Evolutionary conservation across 345 rosid species (phyloP), one percentile per base, ranked within the genome.

Genomic region (Gossypium arboreum): DNA sequence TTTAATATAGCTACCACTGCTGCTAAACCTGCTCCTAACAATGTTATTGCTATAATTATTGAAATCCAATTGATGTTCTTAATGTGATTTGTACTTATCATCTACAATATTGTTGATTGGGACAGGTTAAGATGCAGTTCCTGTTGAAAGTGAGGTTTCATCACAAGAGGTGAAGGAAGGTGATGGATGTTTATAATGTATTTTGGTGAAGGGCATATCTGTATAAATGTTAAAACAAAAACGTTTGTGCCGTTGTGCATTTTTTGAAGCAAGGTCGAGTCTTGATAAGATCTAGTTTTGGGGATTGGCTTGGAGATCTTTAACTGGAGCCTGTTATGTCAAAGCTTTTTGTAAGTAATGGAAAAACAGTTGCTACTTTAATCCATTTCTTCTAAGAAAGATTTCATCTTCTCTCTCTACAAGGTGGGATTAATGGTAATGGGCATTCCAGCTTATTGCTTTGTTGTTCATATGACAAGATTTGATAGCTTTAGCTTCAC

Each of bases 101-200:
- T 22, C 67, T 24, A 22, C 12, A 51, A 24, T 71, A 3, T 74
- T 59, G 34, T 47, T 73, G 16, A 74, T 34, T 75, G 78, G 79
- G 72, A 71, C 87, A 91, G 97, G 92, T 91, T 74, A 95, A 93
- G 87, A 83, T 90, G 94, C 89, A 85, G 84, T 90, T 81, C 78
- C 70, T 88, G 82, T 72, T 88, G 89, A 90, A 85, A 87, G 88
- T 90, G 77, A 83, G 88, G 82, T 90, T 88, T 81, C 85, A 88
- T 81, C 92, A 95, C 85, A 91, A 89, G 91, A 77, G 86, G 84
- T 85, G 86, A 86, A 73, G 78, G 62, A 24, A 51, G 48, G 55
- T 12, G 20, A 69, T 60, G 55, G 52, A 57, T 41, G 63, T 58
- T 64, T 12, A 51, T 50, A 11, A 9, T 39, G 39, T 44, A 12